Base-by-base conservation (phyloP, 441 rosid species). In the Erodium texanum region DNA sequence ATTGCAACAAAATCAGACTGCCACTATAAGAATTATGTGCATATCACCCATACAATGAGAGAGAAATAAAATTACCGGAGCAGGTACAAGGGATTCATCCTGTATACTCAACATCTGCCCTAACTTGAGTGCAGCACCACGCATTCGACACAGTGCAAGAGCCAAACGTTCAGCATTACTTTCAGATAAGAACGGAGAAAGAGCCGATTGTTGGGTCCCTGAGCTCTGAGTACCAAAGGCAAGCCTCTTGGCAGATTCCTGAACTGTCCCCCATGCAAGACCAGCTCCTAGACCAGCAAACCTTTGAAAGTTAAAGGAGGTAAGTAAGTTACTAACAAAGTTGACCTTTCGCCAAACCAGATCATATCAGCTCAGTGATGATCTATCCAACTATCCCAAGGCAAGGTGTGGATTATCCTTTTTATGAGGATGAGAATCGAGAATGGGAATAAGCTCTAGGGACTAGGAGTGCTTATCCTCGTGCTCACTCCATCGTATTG, bases 51-150 rank as follows among this genome's bases (percentile, higher is more conserved):
- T 32, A 1, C 36, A 32, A 32, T 32, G 12, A 54, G 9, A 54
- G 14, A 54, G 8, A 52, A 16, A 54, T 16, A 7, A 18, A 54
- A 18, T 54, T 79, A 91, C 96, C 88, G 93, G 99, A 50, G 99
- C 97, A 72, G 99, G 99, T 75, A 93, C 95, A 62, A 93, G 96
- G 74, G 90, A 86, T 81, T 93, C 96, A 66, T 93, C 97, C 73
- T 91, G 99, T 66, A 91, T 93, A 75, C 99, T 93, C 78, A 93
- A 78, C 99, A 91, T 93, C 77, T 93, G 97, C 7, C 99, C 99
- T 15, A 93, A 64, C 73, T 93, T 93, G 63, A 93, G 95, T 0
- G 97, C 99, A 59, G 99, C 99, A 54, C 99, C 99, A 74, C 96
- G 99, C 97, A 91, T 89, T 82, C 91, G 84, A 79, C 97, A 93